Evolutionary conservation across 768 basidiomycete species (phyloP).

Genomic region (Lyophyllum atratum): DNA sequence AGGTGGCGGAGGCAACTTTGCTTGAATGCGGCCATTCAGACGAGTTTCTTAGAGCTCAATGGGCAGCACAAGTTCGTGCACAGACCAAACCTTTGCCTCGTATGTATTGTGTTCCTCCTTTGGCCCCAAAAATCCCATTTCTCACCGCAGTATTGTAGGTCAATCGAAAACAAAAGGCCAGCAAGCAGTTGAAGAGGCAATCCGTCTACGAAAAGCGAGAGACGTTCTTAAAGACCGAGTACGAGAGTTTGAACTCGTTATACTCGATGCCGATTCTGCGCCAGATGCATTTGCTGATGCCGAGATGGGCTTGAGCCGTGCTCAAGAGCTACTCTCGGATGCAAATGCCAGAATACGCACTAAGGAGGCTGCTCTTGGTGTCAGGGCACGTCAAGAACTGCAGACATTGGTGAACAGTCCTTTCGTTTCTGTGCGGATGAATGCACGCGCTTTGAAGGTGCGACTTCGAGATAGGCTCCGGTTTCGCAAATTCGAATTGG

Average conservation of each 20-base stretch:
- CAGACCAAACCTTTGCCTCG: not conserved
- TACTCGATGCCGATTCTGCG: not conserved
- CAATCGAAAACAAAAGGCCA: not conserved
- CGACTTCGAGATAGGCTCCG: not conserved
- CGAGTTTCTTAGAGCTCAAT: not conserved
- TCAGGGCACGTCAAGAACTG: not conserved
- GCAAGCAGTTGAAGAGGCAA: not conserved
- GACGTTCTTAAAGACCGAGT: not conserved
- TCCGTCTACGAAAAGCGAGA: not conserved
- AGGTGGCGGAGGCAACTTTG: not conserved
- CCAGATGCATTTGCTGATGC: not conserved
- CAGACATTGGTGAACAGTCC: not conserved
- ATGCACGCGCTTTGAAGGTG: not conserved
- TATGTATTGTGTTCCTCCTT: slow-evolving; percentile 22
- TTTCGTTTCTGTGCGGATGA: not conserved
- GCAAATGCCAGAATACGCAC: not conserved
- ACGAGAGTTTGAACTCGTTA: not conserved
- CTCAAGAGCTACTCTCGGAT: not conserved
- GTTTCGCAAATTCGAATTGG: not conserved
- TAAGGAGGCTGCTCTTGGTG: not conserved
- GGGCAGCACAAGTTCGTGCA: slow-evolving; percentile 12
- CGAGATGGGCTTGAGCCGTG: not conserved
- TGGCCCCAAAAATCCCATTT: not conserved
- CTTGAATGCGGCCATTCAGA: not conserved
- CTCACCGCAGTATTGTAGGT: not conserved